Conservation (phyloP, 495 filamentous ascomycete genomes). For the Podospora pseudoanserina region DNA sequence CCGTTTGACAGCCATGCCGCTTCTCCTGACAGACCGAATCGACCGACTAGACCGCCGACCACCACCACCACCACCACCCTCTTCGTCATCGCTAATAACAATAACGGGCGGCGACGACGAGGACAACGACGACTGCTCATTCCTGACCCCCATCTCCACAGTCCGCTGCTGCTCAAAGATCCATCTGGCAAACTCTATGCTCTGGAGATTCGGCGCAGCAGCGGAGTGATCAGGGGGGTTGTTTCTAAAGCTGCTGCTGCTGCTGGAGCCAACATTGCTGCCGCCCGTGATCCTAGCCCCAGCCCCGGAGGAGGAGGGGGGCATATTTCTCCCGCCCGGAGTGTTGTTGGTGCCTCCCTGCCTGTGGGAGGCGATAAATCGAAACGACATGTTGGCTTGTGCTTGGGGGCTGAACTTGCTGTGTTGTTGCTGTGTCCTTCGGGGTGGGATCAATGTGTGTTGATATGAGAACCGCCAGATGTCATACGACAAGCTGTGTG, state of each 20-base stretch:
- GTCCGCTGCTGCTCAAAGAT: not conserved
- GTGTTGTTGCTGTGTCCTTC: not conserved
- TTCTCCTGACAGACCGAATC: not conserved
- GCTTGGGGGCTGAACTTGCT: not conserved
- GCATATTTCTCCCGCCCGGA: too few species aligned
- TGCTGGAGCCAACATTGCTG: not conserved
- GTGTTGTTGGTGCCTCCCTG: too few species aligned
- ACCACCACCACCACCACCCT: not conserved
- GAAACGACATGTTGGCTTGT: not conserved
- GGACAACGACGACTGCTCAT: too few species aligned
- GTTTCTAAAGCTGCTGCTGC: not conserved
- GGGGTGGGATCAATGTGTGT: too few species aligned
- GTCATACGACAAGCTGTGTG: too few species aligned
- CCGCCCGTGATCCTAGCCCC: not conserved
- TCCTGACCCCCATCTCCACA: too few species aligned
- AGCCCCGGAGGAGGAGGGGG: too few species aligned
- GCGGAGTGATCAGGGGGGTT: not conserved
- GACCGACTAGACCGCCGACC: not conserved
- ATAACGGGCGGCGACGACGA: not conserved
- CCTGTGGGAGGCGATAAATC: not conserved
- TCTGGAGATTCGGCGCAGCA: not conserved
- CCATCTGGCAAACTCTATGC: not conserved
- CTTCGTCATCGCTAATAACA: not conserved
- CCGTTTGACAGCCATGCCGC: not conserved
- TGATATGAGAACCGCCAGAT: too few species aligned